These are phyloP conservation scores for Allium sativum DNA, from an alignment of 106 monocot genomes.

Conservation along the genomic window DNA sequence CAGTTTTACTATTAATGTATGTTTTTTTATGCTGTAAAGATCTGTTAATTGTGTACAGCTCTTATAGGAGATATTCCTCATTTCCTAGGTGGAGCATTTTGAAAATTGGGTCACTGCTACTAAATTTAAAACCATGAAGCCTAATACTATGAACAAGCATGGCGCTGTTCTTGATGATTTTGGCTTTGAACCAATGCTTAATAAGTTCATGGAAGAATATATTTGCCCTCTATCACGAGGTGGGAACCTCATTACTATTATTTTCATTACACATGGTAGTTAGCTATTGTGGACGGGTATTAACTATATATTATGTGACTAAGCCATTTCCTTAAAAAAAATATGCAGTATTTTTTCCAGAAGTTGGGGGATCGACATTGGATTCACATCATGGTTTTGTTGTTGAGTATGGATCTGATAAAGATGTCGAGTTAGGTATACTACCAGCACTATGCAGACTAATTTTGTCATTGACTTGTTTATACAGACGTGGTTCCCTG, in stretches of 20 bases:
- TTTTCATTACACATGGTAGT: not conserved
- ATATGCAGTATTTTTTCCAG: slow-evolving; percentile 68
- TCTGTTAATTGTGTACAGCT: not conserved
- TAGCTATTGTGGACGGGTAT: not conserved
- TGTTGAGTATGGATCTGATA: slow-evolving; percentile 93
- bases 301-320: not conserved
- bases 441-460: not conserved
- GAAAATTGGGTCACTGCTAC: slow-evolving; percentile 61
- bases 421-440: slow-evolving; percentile 84
- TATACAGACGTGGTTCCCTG: too few species aligned
- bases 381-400: slow-evolving; percentile 94
- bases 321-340: too few species aligned
- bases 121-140: slow-evolving; percentile 83
- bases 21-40: too few species aligned
- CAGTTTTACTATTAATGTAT: too few species aligned
- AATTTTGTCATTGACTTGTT: slow-evolving; percentile 3
- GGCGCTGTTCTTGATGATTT: slow-evolving; percentile 98
- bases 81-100: slow-evolving; percentile 74
- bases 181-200: slow-evolving; percentile 92
- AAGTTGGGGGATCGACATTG: slow-evolving; percentile 82
- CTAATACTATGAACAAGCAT: slow-evolving; percentile 95
- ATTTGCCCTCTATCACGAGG: slow-evolving; percentile 82
- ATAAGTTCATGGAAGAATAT: slow-evolving; percentile 82
- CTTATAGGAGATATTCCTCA: slow-evolving; percentile 5
- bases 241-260: slow-evolving; percentile 14